Conservation (phyloP, 2,329 filamentous ascomycete genomes). For the Epichloe coenophiala region DNA sequence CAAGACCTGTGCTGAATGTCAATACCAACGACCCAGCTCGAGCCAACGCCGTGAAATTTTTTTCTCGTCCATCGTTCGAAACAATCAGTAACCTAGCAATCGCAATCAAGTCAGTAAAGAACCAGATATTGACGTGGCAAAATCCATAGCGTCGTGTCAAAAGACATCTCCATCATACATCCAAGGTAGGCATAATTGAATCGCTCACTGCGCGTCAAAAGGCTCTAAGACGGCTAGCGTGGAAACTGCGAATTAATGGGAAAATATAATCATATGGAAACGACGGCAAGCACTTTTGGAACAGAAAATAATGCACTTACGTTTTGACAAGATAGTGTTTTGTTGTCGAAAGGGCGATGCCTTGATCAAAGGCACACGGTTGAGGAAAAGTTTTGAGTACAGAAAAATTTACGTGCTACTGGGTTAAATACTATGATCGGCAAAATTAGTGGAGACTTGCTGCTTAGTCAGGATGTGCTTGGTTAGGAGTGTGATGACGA, state of each 20-base stretch:
- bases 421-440: background rate
- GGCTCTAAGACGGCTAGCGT: conserved; percentile 5
- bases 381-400: background rate
- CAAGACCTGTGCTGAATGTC: too few species aligned
- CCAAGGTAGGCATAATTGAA: conserved; percentile 5
- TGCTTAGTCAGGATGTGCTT: background rate
- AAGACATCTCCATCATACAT: conserved; percentile 3
- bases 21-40: too few species aligned
- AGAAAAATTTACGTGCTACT: background rate
- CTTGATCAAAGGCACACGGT: background rate
- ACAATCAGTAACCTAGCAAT: too few species aligned
- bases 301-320: background rate
- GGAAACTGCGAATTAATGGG: conserved; percentile 5
- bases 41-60: too few species aligned
- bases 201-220: conserved; percentile 3
- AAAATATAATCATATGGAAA: conserved; percentile 4
- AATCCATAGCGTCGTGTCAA: background rate
- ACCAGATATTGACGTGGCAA: too few species aligned
- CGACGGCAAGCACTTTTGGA: background rate
- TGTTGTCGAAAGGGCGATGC: background rate
- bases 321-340: background rate
- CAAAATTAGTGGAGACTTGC: background rate
- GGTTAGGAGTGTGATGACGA: background rate
- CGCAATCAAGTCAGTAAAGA: too few species aligned
- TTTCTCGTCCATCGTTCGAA: too few species aligned